A percentile compares a stretch with the other conserved stretches of the same genome.
Evolutionary conservation across 768 basidiomycete genomes (phyloP).

Genomic region (Phallus indusiatus): DNA sequence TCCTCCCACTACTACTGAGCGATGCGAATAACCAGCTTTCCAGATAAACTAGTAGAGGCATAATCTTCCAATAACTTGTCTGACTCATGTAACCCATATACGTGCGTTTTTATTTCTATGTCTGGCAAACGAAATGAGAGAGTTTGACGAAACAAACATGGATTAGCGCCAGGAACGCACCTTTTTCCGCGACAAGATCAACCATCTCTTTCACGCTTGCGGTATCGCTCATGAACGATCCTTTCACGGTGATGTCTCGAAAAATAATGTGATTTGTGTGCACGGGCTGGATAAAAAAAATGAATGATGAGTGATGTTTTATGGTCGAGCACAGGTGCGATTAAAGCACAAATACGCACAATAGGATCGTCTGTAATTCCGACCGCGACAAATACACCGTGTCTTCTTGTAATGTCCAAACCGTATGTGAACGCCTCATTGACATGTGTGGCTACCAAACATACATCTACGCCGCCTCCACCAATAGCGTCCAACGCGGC

Average conservation of each 20-base stretch:
- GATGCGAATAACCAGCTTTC: background rate
- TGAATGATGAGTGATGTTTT: background rate
- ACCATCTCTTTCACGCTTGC: slow-evolving; percentile 2
- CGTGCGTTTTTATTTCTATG: slow-evolving; percentile 1
- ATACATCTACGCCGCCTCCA: background rate
- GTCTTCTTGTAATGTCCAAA: background rate
- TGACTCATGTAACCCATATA: background rate
- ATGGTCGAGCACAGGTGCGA: background rate
- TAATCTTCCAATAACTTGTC: slow-evolving; percentile 2
- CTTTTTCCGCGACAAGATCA: background rate
- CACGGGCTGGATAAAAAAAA: background rate
- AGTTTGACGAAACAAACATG: background rate
- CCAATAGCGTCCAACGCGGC: background rate
- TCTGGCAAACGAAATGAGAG: background rate
- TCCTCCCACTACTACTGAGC: background rate
- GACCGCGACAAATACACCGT: background rate
- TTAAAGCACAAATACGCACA: background rate
- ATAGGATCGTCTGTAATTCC: background rate
- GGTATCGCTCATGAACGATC: background rate
- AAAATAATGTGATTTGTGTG: background rate
- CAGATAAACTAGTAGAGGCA: background rate
- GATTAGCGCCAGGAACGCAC: too few species aligned
- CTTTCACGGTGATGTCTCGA: slow-evolving; percentile 1
- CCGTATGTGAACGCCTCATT: background rate
- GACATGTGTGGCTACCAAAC: background rate